Base-by-base conservation (phyloP, 371 early-diverging fungal genomes). In the Mortierella sp. region DNA sequence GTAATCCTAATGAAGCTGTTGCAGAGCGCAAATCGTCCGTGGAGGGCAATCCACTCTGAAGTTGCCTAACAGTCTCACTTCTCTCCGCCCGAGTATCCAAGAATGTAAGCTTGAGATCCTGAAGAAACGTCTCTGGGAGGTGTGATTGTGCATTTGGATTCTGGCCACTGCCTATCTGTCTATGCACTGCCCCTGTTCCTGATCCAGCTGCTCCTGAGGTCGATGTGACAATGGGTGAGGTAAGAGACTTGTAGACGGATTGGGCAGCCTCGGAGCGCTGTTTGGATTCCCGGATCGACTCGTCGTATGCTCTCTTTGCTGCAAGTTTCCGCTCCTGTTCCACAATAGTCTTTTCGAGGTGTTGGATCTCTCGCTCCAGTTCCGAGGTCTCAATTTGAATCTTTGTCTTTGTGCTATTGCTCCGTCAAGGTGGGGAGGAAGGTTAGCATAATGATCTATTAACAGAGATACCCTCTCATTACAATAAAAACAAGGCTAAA, bases 281-380 rank as follows among this genome's bases (percentile, higher is more conserved):
- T 34, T 80, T 80, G 8, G 75, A 63, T 47, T 80, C 78, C 34
- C 65, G 75, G 2, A 82, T 75, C 0, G 87, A 86, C 19, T 79
- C 82, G 10, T 82, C 82, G 45, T 79, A 80, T 2, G 80, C 78
- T 19, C 70, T 82, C 57, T 76, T 82, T 0, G 80, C 78, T 7
- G 80, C 78, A 8, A 77, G 16, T 47, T 82, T 82, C 16, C 82
- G 75, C 19, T 86, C 87, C 70, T 82, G 80, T 11, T 86, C 87
- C 0, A 68, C 75, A n/a, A 84, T 81, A 1, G 79, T 54, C 31
- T 28, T 72, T 55, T 84, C 81, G 19, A 84, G 70, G 16, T 79
- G 78, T 34, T 54, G 71, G 58, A 86, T 82, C 65, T 80, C 82
- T 9, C 55, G 74, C 38, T 79, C 82, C 13, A 86, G 82, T 54